Evolutionary conservation across 2,329 filamentous ascomycete species (phyloP), one percentile per base, ranked within the genome.

Genomic region (Leptographium wingfieldii): DNA sequence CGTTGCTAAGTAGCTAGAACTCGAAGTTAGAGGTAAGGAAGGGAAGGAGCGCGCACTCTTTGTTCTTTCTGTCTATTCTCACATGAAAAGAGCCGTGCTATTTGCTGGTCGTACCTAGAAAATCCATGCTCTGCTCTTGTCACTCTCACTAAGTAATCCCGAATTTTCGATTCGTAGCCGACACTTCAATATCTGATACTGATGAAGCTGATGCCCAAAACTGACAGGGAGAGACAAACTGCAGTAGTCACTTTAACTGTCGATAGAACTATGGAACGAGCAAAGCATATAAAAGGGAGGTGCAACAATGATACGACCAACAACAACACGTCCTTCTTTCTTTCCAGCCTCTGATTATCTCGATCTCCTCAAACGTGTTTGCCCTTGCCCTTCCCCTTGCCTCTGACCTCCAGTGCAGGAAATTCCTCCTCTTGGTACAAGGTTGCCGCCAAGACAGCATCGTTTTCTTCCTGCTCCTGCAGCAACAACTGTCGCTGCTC

Each of bases 401-500:
- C 69, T 57, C 71, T 65, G 3, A 63, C 64, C 46, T 70, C 69
- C 46, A 72, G 61, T 14, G 64, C 63, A 9, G 70, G 67, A 59
- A 69, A 72, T 48, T 69, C 69, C 25, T 70, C 66, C 25, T 65
- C 63, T 27, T 67, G 62, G 38, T 66, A 56, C 49, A 61, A n/a
- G n/a, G 59, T 62, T 5, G 64, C 66, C 5, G 64, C 66, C 43
- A 64, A 61, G 14, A 55, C 64, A 14, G 59, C 63, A 60, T 62
- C 63, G 54, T 60, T 55, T 16, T 58, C 61, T 43, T 58, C 63
- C 25, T 55, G 59, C 19, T 62, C 59, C 38, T 60, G 49, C 52
- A 19, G 31, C 55, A 22, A 33, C 35, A 48, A 58, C 60, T 69
- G 69, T n/a, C 71, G 68, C 27, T 70, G 72, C 64, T 76, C 70